Base-by-base conservation (phyloP, 73 alveolate species). In the Tetrahymena borealis region DNA sequence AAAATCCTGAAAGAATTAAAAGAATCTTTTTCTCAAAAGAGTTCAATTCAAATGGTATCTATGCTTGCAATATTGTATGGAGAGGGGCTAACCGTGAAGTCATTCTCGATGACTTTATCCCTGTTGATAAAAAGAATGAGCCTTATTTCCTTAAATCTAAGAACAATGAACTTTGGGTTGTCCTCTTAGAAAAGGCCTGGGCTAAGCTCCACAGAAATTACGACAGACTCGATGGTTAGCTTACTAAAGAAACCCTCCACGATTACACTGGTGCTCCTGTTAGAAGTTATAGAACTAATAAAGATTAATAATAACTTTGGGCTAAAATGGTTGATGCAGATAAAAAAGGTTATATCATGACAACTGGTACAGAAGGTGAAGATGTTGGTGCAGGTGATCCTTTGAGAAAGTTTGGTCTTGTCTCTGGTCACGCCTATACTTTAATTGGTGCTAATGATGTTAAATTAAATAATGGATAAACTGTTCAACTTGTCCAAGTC, bases 171-270 rank as follows among this genome's bases (percentile, higher is more conserved):
- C 93, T 97, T 37, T 98, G 99, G 99, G 99, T 98, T 24, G 96
- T 98, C 11, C 91, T 98, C 12, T 92, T 98, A 38, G 99, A 98
- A 95, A 98, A 98, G 94, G 99, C 99, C 4, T 98, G 99, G 99
- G 99, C 99, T 11, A 98, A 98, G 96, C 91, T 98, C 8, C 96
- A 97, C 94, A 99, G 99, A 13, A 94, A 95, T 93, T 98, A 98
- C 92, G 98, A 97, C 28, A 96, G 97, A 78, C 96, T 98, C 32
- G 95, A 96, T 42, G 99, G 99, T 28, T 96, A 96, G 0, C 93
- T 98, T 10, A 94, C 98, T 42, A 97, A 97, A 10, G 99, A 91
- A 32, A 32, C 99, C 24, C 96, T 98, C 91, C 95, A 96, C 39
- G 94, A 95, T 90, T 93, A 97, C 90, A 97, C 99, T 1, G 99